Base-by-base conservation (phyloP, 192 early-diverging fungal species). In the Backusella tuberculispora region DNA sequence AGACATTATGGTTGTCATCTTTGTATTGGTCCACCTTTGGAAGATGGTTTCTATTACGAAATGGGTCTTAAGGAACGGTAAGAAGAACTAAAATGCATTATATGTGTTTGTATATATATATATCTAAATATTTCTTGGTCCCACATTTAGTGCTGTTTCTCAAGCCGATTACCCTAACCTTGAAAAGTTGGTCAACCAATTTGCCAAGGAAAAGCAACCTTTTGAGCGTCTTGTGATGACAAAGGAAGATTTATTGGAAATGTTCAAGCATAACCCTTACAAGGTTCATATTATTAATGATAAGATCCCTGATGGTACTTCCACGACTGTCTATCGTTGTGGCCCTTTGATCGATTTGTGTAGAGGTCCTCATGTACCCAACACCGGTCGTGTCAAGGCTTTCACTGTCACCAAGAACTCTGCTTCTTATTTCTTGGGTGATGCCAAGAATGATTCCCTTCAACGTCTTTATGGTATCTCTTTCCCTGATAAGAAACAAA, bases 181-280 rank as follows among this genome's bases (percentile, higher is more conserved):
- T 71, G 95, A 98, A 80, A 90, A 88, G n/a, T 84, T 96, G 53
- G 94, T 96, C 45, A 91, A 90, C 77, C 90, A 89, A 74, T 93
- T 92, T 24, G 92, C 96, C 80, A 95, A 95, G 83, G 98, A 98
- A 82, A 97, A 98, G 88, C 96, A 98, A 85, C 88, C 88, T 21
- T 99, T 99, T 80, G 88, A 94, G 81, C 93, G 98, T 46, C 87
- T 98, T 72, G 88, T 92, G 42, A 66, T 98, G 71, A 88, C 85
- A 45, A 99, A 99, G 87, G 94, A 91, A 75, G 74, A 96, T 63
- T 87, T 99, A 56, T 82, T 99, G 74, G 92, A 96, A 80, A 98
- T 99, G 97, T 99, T 99, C 88, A 90, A 92, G 86, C 90, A 97
- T 88, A 99, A 98, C 90, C 93, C 92, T 81, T 99, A 98, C 90